Base-by-base conservation (phyloP, 176 grass and related monocot species). In the Hsuehochloa calcarea region DNA sequence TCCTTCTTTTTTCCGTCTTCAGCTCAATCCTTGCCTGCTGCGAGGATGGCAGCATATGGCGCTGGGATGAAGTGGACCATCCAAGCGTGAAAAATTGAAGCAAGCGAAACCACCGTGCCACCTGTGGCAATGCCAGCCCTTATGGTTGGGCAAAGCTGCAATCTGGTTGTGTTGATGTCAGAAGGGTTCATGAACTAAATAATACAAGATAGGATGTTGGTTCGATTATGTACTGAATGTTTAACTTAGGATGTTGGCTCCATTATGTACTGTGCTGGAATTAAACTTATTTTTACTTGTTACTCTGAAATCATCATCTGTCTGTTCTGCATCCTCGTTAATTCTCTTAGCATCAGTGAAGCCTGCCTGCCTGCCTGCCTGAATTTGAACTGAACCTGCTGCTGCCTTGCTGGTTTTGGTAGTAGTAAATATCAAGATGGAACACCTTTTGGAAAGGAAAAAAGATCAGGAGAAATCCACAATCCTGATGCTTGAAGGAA, bases 21-120 rank as follows among this genome's bases (percentile, higher is more conserved):
- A 98, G 96, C 79, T 95, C 89, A 45, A 95, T 98, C 68, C 87
- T 98, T 41, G 92, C 83, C 88, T 92, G 91, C 73, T 90, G 85
- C 3, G 86, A 98, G 68, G 91, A 94, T 81, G 96, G 96, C 54
- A 78, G 70, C 3, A 92, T 95, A 34, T 95, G 88, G 88, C 91
- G 96, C 22, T 98, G 93, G 93, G 96, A 94, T 14, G 56, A 80
- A 72, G 87, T 98, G 35, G 54, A 77, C 11, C 78, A 85, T 45
- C 71, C 44, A 20, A 49, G 13, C 0, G 4, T 17, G 15, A 83
- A 80, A 29, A 68, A 40, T 41, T 68, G 49, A 85, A 73, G 60
- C n/a, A 43, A 82, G 4, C 11, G 6, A 49, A 54, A 9, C 68
- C 20, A 50, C 20, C 1, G 4, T 58, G 3, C 34, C 0, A 0